phyloP scores from a whole-genome alignment of 257 asterid genomes.

The Ballota nigra region DNA sequence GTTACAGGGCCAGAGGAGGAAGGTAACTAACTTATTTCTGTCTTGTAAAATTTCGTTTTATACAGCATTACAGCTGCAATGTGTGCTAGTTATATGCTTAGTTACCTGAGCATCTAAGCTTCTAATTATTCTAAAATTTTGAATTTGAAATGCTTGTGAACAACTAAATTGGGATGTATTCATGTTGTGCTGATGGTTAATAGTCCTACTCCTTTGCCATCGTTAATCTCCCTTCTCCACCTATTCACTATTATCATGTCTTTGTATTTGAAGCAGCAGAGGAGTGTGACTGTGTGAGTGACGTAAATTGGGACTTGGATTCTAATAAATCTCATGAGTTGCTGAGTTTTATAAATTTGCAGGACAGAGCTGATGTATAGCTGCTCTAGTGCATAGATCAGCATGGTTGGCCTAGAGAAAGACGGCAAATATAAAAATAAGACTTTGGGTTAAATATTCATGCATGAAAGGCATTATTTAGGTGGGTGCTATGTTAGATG shows the following conservation, averaged over 20 bases:
- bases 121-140: neutral
- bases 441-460: neutral
- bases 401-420: neutral
- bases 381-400: neutral
- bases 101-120: neutral
- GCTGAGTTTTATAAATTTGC: neutral
- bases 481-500: neutral
- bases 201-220: neutral
- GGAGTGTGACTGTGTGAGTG: neutral
- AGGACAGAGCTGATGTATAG: neutral
- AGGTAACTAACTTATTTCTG: conserved; percentile 38
- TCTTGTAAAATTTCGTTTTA: neutral
- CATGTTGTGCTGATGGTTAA: neutral
- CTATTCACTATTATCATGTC: neutral
- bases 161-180: neutral
- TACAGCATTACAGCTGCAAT: neutral
- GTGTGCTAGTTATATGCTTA: neutral
- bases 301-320: neutral
- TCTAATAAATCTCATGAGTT: neutral
- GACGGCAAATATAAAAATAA: neutral
- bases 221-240: neutral
- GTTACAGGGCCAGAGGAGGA: conserved; percentile 89
- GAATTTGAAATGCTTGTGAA: neutral
- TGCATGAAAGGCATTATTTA: neutral
- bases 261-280: neutral